A percentile compares a stretch with the other conserved stretches of the same genome.
Evolutionary conservation across 2,329 filamentous ascomycete species (phyloP).

Genomic region (Colletotrichum sp.): DNA sequence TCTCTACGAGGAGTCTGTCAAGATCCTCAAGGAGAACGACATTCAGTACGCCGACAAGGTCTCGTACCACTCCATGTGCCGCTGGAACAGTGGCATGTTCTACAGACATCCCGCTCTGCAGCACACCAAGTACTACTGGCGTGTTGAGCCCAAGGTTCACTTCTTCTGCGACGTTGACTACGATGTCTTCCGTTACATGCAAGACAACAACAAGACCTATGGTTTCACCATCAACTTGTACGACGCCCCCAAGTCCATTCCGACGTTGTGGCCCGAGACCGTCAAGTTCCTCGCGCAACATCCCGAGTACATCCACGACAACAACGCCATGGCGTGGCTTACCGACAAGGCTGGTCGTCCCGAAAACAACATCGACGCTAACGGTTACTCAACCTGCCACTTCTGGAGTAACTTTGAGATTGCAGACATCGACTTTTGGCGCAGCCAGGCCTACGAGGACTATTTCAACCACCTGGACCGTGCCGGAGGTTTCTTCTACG

Average conservation of each 20-base stretch:
- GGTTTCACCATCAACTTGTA: constrained; percentile 98
- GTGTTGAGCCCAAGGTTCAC: constrained; percentile 96
- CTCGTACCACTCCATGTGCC: constrained; percentile 98
- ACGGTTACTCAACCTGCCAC: constrained; percentile 97
- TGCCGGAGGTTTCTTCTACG: constrained; percentile 97
- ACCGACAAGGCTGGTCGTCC: constrained; percentile 79
- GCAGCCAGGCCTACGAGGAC: constrained; percentile 87
- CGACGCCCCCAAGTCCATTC: constrained; percentile 86
- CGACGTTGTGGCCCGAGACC: constrained; percentile 94
- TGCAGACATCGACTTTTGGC: constrained; percentile 90
- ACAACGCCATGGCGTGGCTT: constrained; percentile 89
- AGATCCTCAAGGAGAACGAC: constrained; percentile 80
- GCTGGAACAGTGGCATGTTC: constrained; percentile 98
- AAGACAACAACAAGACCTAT: constrained; percentile 98
- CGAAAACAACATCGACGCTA: constrained; percentile 78
- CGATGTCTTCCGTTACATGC: constrained; percentile 97
- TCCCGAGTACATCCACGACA: constrained; percentile 78
- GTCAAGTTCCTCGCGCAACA: constrained; percentile 87
- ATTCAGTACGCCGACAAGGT: constrained; percentile 90
- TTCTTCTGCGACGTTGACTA: constrained; percentile 99
- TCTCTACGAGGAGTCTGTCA: constrained; percentile 82
- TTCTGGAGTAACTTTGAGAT: constrained; percentile 99
- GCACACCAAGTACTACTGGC: constrained; percentile 92
- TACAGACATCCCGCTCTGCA: constrained; percentile 92
- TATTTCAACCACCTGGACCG: constrained; percentile 96